phyloP scores from a whole-genome alignment of 192 early-diverging fungal species.

The Entrophospora sp. region DNA sequence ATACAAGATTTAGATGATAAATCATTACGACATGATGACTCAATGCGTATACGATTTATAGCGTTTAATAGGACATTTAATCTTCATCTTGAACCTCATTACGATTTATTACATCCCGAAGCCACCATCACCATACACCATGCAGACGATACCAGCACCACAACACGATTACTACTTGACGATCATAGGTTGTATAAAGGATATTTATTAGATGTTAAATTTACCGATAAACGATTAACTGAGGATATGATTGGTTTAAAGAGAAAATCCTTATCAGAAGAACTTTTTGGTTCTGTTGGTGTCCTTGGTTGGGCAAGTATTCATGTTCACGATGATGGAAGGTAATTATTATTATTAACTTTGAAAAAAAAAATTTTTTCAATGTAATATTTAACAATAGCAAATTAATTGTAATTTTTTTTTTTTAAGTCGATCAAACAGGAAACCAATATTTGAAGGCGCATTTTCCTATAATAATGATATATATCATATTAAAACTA shows the following conservation, averaged over 20 bases:
- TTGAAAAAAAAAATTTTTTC: no score
- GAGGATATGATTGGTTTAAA: conserved; percentile 19
- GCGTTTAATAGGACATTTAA: conserved; percentile 57
- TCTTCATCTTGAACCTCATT: conserved; percentile 57
- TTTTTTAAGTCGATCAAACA: not conserved
- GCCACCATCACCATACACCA: no score
- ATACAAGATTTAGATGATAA: no score
- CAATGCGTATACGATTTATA: conserved; percentile 42
- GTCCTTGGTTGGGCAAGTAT: conserved; percentile 50
- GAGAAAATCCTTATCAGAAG: conserved; percentile 22
- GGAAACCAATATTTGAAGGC: not conserved
- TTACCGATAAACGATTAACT: conserved; percentile 23
- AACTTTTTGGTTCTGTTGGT: conserved; percentile 31
- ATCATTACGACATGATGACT: no score
- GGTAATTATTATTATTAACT: not conserved
- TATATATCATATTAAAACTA: not conserved
- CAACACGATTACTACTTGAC: conserved; percentile 30
- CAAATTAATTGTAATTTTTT: no score
- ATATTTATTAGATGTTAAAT: conserved; percentile 24
- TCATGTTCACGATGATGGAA: conserved; percentile 30
- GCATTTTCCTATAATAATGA: not conserved
- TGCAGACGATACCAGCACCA: conserved; percentile 1
- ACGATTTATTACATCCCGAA: conserved; percentile 58
- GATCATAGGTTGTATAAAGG: conserved; percentile 45
- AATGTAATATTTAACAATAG: no score